A percentile compares a stretch with the other conserved stretches of the same genome.
Conservation (phyloP, 257 asterid species). For the Solanum virginianum region DNA sequence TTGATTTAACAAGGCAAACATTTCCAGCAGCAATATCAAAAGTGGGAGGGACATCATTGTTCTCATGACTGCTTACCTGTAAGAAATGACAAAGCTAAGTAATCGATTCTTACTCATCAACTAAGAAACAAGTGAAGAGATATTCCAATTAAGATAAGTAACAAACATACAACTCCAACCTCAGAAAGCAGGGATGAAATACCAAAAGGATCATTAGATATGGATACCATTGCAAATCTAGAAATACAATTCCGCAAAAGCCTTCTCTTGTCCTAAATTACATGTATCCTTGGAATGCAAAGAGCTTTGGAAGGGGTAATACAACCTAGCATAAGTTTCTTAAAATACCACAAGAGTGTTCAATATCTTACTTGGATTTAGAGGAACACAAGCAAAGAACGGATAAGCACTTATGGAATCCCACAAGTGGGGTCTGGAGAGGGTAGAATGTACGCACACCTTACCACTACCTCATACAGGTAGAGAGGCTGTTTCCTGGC, state of each 20-base stretch:
- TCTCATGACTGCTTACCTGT: constrained; percentile 11
- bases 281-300: background rate
- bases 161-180: background rate
- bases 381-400: background rate
- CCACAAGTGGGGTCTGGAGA: too few relatives aligned
- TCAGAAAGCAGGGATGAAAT: background rate
- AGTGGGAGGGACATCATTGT: constrained; percentile 2
- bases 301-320: background rate
- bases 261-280: background rate
- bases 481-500: too few relatives aligned
- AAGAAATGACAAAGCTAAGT: background rate
- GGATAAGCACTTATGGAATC: background rate
- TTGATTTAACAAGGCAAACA: constrained; percentile 37
- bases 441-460: too few relatives aligned
- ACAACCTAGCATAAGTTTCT: background rate
- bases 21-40: constrained; percentile 27
- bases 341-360: background rate
- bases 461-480: too few relatives aligned
- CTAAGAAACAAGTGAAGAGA: background rate
- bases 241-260: background rate
- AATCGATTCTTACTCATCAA: background rate
- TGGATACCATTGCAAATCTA: background rate
- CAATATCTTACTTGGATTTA: background rate
- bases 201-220: background rate
- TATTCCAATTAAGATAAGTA: background rate